phyloP scores from a whole-genome alignment of 345 rosid species.

The Camelina sativa region DNA sequence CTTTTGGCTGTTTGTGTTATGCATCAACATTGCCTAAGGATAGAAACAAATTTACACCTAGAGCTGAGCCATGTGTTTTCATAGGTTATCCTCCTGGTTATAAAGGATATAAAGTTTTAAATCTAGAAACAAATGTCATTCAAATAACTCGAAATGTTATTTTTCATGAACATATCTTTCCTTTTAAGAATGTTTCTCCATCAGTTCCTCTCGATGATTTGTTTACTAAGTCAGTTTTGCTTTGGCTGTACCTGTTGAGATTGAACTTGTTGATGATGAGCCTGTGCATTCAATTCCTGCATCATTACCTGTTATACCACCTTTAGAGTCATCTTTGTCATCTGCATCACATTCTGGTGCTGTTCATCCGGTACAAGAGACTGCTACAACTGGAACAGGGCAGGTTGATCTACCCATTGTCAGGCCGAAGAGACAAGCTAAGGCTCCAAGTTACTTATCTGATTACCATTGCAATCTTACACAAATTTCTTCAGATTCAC shows the following conservation, averaged over 20 bases:
- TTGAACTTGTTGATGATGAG: no score
- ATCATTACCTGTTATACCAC: no score
- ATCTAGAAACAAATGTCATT: no score
- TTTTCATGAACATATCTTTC: neutral
- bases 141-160: no score
- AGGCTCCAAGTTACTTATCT: neutral
- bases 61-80: no score
- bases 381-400: fast-evolving
- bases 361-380: neutral
- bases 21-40: neutral
- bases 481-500: no score
- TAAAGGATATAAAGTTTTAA: neutral
- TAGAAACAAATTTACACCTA: neutral
- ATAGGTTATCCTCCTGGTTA: neutral
- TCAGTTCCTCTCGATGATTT: fast-evolving
- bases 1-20: neutral
- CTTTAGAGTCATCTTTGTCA: no score
- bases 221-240: no score
- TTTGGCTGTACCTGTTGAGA: no score
- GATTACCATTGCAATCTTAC: neutral
- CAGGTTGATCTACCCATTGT: fast-evolving
- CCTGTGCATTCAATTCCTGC: no score
- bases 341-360: neutral
- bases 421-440: neutral
- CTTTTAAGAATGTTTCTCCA: no score